A percentile compares a stretch with the other conserved stretches of the same genome.
Evolutionary conservation across 1,139 yeast species (phyloP).

Genomic region (Blastobotrys arbuscula): DNA sequence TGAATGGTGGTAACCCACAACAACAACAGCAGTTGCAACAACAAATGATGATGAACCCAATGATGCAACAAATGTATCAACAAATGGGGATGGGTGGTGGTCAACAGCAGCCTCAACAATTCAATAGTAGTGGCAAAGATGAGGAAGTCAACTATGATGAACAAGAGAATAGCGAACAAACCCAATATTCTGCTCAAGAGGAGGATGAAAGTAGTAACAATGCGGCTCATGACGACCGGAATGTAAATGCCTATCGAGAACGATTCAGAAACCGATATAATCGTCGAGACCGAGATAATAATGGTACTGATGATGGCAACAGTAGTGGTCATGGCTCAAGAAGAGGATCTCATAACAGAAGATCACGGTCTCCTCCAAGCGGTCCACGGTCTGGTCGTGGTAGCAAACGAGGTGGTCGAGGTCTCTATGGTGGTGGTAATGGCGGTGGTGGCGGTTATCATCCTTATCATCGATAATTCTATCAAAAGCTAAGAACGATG

Average conservation of each 20-base stretch:
- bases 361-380: conserved; percentile 29
- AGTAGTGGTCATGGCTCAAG: conserved; percentile 8
- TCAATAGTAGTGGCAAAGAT: conserved; percentile 6
- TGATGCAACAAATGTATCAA: conserved; percentile 22
- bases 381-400: conserved; percentile 30
- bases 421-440: conserved; percentile 17
- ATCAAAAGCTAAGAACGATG: no score
- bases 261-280: conserved; percentile 22
- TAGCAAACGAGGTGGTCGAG: conserved; percentile 24
- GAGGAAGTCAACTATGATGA: conserved; percentile 15
- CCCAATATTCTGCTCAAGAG: conserved; percentile 18
- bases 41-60: conserved; percentile 16
- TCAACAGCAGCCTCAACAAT: conserved; percentile 13
- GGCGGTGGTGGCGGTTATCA: conserved; percentile 22
- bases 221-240: conserved; percentile 17
- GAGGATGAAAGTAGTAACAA: conserved; percentile 12
- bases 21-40: conserved; percentile 18
- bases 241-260: conserved; percentile 25
- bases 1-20: conserved; percentile 13
- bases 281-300: conserved; percentile 24
- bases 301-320: conserved; percentile 14
- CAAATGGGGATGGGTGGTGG: conserved; percentile 16
- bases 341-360: conserved; percentile 15
- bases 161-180: conserved; percentile 3
- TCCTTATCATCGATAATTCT: conserved; percentile 20